Conservation (phyloP, 176 grass and related monocot species). For the Saccharum spontaneum region DNA sequence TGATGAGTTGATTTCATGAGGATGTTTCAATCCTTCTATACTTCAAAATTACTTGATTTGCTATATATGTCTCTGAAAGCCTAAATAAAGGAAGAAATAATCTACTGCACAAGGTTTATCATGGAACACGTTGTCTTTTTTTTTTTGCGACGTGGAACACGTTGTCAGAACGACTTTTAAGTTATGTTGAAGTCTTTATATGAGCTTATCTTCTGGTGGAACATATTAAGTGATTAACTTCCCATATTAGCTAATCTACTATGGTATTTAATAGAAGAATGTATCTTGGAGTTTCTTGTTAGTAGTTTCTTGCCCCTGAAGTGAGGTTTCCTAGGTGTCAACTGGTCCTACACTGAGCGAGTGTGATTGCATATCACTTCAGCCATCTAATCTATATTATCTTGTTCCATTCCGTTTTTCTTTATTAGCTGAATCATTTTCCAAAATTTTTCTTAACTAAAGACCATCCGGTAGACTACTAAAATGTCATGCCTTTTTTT, state of each 20-base stretch:
- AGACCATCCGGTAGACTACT: not conserved
- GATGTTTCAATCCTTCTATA: conserved; percentile 40
- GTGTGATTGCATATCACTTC: conserved; percentile 16
- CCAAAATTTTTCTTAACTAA: not conserved
- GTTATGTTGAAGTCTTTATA: not conserved
- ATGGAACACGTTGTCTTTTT: not conserved
- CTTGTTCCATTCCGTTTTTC: not conserved
- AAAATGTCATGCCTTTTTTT: not conserved
- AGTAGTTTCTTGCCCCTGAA: conserved; percentile 42
- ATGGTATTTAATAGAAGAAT: not conserved
- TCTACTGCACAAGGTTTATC: not conserved
- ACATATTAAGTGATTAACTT: not conserved
- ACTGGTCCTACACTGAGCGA: conserved; percentile 16
- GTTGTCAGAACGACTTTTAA: not conserved
- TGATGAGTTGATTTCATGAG: conserved; percentile 37
- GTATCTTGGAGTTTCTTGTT: conserved; percentile 10
- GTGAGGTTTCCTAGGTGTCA: conserved; percentile 37
- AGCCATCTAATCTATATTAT: conserved; percentile 27
- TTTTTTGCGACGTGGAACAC: too few relatives aligned
- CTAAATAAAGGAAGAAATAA: conserved; percentile 12
- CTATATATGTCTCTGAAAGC: conserved; percentile 13
- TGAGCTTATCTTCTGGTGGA: not conserved
- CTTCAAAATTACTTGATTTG: conserved; percentile 42
- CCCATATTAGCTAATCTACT: not conserved
- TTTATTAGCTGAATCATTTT: conserved; percentile 26